Evolutionary conservation across 805 yeast species (phyloP).

Genomic region (Yarrowia keelungensis): DNA sequence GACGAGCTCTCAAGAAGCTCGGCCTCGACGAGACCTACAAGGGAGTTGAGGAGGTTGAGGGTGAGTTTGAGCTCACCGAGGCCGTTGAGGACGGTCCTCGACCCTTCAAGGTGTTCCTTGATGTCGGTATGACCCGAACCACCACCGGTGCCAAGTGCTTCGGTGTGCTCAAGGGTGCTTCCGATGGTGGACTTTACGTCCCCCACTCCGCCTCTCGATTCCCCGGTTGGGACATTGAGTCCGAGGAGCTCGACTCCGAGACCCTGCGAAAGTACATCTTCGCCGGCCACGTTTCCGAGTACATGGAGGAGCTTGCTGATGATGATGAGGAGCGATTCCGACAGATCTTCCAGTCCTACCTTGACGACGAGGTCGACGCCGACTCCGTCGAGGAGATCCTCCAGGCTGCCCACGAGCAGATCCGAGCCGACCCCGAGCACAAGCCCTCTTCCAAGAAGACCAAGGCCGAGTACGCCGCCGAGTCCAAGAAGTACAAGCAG

Average conservation of each 20-base stretch:
- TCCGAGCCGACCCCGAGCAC: constrained; percentile 94
- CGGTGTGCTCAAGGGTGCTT: constrained; percentile 99
- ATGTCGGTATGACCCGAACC: constrained; percentile 99
- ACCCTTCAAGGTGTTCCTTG: constrained; percentile 99
- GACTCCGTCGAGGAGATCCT: constrained; percentile 96
- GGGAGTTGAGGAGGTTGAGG: constrained; percentile 99
- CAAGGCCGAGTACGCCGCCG: constrained; percentile 98
- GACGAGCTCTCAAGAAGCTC: constrained; percentile 97
- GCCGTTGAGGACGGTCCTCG: constrained; percentile 99
- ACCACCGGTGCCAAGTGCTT: constrained; percentile 99
- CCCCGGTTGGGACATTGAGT: constrained; percentile 99
- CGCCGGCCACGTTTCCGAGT: constrained; percentile 99
- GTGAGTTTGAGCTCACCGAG: constrained; percentile 98
- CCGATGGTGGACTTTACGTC: constrained; percentile 99
- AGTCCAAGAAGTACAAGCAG: constrained; percentile 89
- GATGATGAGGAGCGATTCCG: constrained; percentile 99
- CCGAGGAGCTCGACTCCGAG: constrained; percentile 98
- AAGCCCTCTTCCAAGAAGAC: constrained; percentile 91
- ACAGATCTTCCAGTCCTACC: constrained; percentile 93
- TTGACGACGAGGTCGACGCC: constrained; percentile 96
- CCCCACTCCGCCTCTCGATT: constrained; percentile 99
- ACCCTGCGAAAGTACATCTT: constrained; percentile 97
- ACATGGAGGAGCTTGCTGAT: constrained; percentile 99
- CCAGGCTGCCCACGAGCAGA: constrained; percentile 90
- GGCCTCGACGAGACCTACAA: constrained; percentile 97